phyloP scores from a whole-genome alignment of 129 eudicot genomes.

The Helichrysum umbraculigerum region DNA sequence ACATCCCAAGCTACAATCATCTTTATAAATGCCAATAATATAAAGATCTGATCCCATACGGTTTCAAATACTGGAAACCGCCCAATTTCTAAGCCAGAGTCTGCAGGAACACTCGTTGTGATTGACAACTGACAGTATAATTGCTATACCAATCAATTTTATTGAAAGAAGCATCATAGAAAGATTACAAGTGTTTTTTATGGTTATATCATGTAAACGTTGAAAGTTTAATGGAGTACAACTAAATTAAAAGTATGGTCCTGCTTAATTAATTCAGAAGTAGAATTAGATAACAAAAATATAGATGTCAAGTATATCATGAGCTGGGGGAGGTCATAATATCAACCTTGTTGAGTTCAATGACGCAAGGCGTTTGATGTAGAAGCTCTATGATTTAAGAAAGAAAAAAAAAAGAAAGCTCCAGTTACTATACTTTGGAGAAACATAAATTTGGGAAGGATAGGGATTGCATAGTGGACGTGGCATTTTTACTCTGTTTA shows the following conservation, averaged over 20 bases:
- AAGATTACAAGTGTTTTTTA: not conserved
- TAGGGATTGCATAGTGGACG: not conserved
- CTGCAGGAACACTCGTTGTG: not conserved
- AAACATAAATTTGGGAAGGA: not conserved
- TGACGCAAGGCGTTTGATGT: not conserved
- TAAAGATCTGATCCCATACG: not conserved
- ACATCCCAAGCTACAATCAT: not conserved
- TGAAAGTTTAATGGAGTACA: not conserved
- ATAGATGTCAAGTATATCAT: not conserved
- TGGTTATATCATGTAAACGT: not conserved
- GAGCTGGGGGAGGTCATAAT: not conserved
- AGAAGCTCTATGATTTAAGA: not conserved
- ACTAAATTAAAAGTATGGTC: not conserved
- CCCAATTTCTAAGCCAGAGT: not conserved
- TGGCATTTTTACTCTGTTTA: not conserved
- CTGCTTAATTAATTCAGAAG: not conserved
- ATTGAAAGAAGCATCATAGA: not conserved
- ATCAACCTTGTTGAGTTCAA: not conserved
- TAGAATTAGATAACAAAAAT: not conserved
- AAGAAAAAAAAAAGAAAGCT: not conserved
- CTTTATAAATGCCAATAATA: not conserved
- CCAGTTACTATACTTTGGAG: not conserved
- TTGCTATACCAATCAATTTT: not conserved
- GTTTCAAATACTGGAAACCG: not conserved
- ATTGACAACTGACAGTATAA: not conserved